Base-by-base conservation (phyloP, 2,329 filamentous ascomycete genomes). In the Xylariomycetidae sp. region DNA sequence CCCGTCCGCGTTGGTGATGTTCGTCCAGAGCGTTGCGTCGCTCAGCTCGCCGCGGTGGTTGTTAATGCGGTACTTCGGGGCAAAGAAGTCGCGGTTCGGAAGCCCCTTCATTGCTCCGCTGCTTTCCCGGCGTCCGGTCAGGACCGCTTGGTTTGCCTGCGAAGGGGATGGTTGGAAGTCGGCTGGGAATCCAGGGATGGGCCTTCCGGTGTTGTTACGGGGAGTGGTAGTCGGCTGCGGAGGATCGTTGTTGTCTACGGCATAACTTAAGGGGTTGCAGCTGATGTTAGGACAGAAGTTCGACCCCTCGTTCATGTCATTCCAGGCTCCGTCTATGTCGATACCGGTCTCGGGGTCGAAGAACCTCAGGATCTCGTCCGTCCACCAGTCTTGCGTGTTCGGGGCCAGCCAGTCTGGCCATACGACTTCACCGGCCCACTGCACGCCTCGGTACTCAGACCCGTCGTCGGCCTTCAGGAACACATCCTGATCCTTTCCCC, bases 331-430 rank as follows among this genome's bases (percentile, higher is more conserved):
- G 43, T 84, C 80, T 25, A 83, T 74, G 45, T 82, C 69, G 14
- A 84, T 65, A 22, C 79, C 79, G 4, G 57, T 66, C 0, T 70
- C 59, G 0, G 70, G 55, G 35, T 65, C 54, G 55, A 82, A 81
- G 56, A 78, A 78, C 1, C 42, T 54, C 0, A 44, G 48, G 39
- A 83, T 74, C 43, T 83, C 68, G 1, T 62, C 57, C 15, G 71
- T 70, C 79, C 79, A 83, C 54, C 74, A 84, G 4, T 59, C 45
- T 36, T 76, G 67, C 1, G 72, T 70, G 16, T 67, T 65, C 2
- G 69, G 64, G 25, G 70, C 59, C 46, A 82, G 79, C 79, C 78
- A 84, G 49, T 84, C 80, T 1, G 76, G 75, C 56, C 70, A 80
- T 8, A 68, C 74, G 0, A 74, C 68, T 19, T 68, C 64, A 17